Base-by-base conservation (phyloP, 2,329 filamentous ascomycete species). In the Aspergillus melleus region DNA sequence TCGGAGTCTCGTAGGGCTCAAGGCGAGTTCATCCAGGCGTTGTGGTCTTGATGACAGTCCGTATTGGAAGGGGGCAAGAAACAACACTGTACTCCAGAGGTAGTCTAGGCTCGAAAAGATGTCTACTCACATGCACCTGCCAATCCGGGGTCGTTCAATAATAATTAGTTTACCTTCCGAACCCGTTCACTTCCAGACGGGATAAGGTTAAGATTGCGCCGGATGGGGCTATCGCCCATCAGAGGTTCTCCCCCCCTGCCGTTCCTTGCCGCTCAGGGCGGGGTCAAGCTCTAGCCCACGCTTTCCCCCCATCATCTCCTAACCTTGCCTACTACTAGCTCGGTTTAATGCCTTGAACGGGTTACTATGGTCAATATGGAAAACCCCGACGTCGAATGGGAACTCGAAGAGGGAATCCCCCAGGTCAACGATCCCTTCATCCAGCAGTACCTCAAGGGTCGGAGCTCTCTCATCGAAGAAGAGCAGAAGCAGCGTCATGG, bases 401-500 rank as follows among this genome's bases (percentile, higher is more conserved):
- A 76, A 56, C 36, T 71, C 32, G 76, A 80, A 53, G 76, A 79
- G 60, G 79, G 78, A 2, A 71, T 81, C 29, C 79, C 79, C 52
- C 78, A 79, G 61, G 60, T 76, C 12, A 79, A 85, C 10, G 91
- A 96, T 68, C 86, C 89, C 0, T 92, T 96, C 74, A 84, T 97
- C 51, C 86, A 91, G 68, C 87, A 94, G 72, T 97, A 96, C 71
- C 79, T 96, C 44, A 77, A 86, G 49, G 91, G 91, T 22, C 86
- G 93, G 54, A 84, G 89, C 67, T 87, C 86, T 26, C 83, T 98
- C 55, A 89, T 96, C 59, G 82, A 83, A 19, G 85, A 96, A 72
- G 95, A 98, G 75, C 88, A 91, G 76, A 90, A 88, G 69, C 85
- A 90, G 70, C 87, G 93, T 60, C 92, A 92, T 74, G 92, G 91